These are phyloP conservation scores for Raphanus hybrid DNA, from an alignment of 441 rosid species.

Conservation along the genomic window DNA sequence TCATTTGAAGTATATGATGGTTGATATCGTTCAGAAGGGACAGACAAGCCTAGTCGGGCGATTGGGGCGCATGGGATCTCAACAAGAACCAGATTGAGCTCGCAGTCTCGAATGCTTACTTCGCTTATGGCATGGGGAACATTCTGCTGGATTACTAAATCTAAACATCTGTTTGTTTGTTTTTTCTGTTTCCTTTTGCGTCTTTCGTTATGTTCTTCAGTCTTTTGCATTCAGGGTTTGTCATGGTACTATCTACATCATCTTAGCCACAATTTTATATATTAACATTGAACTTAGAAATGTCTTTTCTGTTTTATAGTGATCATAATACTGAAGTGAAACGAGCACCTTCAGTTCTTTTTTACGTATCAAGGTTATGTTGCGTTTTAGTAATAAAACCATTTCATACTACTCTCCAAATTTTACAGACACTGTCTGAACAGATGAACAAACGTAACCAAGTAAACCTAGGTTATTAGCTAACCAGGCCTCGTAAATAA, in stretches of 20 bases:
- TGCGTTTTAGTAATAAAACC: no score
- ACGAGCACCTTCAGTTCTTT: no score
- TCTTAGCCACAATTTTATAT: neutral
- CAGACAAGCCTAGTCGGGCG: constrained; percentile 24
- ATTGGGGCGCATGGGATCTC: constrained; percentile 37
- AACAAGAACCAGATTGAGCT: constrained; percentile 36
- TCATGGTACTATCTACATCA: neutral
- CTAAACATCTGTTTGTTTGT: neutral
- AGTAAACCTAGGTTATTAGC: no score
- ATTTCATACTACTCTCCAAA: no score
- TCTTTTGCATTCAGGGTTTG: neutral
- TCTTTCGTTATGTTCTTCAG: neutral
- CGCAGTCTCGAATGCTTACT: constrained; percentile 39
- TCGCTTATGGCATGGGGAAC: constrained; percentile 28
- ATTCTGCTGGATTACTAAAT: neutral
- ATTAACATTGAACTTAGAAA: no score
- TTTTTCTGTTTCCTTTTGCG: neutral
- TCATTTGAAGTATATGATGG: constrained; percentile 16
- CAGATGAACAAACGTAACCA: no score
- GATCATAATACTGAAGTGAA: no score
- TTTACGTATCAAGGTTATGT: no score
- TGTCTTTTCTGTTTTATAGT: no score
- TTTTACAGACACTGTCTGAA: no score
- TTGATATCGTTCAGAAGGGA: constrained; percentile 25
- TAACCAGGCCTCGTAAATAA: neutral